phyloP scores from a whole-genome alignment of 2,329 filamentous ascomycete species.

The Sphaerostilbella broomeana region DNA sequence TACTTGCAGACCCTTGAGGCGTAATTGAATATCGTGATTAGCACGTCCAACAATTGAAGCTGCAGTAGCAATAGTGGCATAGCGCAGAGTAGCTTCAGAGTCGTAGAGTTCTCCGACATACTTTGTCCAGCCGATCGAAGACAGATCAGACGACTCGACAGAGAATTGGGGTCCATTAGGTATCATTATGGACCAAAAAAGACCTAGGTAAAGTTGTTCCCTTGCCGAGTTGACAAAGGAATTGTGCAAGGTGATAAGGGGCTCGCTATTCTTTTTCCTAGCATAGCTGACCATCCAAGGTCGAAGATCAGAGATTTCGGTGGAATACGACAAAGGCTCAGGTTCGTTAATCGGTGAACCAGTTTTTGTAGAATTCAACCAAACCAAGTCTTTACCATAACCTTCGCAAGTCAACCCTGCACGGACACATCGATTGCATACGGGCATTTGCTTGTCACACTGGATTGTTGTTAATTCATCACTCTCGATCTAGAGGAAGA shows the following conservation, averaged over 20 bases:
- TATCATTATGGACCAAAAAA: conserved; percentile 6
- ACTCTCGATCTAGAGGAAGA: not conserved
- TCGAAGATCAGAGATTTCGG: not conserved
- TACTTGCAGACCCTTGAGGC: conserved; percentile 4
- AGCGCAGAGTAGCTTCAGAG: conserved; percentile 3
- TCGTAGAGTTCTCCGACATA: conserved; percentile 2
- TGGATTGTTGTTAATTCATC: not conserved
- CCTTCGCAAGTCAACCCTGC: conserved; percentile 1
- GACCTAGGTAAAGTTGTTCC: conserved; percentile 6
- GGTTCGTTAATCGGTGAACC: not conserved
- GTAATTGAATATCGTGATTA: conserved; percentile 4
- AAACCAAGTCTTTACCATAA: conserved; percentile 4
- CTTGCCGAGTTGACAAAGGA: conserved; percentile 1
- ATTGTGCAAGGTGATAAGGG: not conserved
- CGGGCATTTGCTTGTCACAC: conserved; percentile 5
- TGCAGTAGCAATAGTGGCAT: conserved; percentile 1
- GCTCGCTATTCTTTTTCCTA: not conserved
- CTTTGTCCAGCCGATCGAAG: conserved; percentile 5
- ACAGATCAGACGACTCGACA: conserved; percentile 1
- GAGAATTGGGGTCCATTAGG: conserved; percentile 2
- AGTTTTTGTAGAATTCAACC: conserved; percentile 1
- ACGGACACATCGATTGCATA: conserved; percentile 3
- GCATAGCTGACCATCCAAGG: conserved; percentile 6
- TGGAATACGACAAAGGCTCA: not conserved
- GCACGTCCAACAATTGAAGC: conserved; percentile 4